A percentile compares a stretch with the other conserved stretches of the same genome.
phyloP scores from a whole-genome alignment of 2,329 filamentous ascomycete species.

The Coniochaeta hoffmannii region DNA sequence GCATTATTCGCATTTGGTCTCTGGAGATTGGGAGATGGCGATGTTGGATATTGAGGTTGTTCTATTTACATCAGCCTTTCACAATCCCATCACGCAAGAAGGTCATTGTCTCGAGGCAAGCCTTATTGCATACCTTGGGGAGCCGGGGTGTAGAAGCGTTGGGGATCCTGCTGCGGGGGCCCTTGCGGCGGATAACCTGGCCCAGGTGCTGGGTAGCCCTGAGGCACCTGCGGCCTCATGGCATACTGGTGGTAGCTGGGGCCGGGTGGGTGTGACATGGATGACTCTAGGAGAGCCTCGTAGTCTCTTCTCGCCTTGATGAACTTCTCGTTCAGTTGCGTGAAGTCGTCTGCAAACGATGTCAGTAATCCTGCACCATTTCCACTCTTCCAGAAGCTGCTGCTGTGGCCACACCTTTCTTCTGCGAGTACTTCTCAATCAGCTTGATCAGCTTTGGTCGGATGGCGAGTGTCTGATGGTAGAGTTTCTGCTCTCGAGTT shows the following conservation, averaged over 20 bases:
- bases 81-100: background rate
- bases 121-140: constrained; percentile 36
- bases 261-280: constrained; percentile 89
- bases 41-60: constrained; percentile 38
- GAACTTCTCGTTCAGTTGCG: constrained; percentile 97
- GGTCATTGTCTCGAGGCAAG: constrained; percentile 5
- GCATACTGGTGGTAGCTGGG: constrained; percentile 66
- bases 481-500: constrained; percentile 51
- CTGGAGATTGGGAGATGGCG: constrained; percentile 48
- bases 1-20: constrained; percentile 44
- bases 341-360: constrained; percentile 75
- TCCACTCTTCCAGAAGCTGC: background rate
- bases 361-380: constrained; percentile 15
- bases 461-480: constrained; percentile 90
- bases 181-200: constrained; percentile 32
- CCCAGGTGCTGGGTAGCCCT: constrained; percentile 30
- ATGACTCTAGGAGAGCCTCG: constrained; percentile 88
- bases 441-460: constrained; percentile 94
- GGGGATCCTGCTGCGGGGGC: constrained; percentile 46
- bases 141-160: constrained; percentile 61
- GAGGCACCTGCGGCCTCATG: constrained; percentile 41
- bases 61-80: constrained; percentile 16
- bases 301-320: constrained; percentile 98
- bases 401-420: constrained; percentile 90
- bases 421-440: constrained; percentile 98